Percentiles rank a stretch among this genome's conserved stretches.
These are phyloP conservation scores for Corymbia maculata DNA, from an alignment of 345 rosid species.

Conservation along the genomic window DNA sequence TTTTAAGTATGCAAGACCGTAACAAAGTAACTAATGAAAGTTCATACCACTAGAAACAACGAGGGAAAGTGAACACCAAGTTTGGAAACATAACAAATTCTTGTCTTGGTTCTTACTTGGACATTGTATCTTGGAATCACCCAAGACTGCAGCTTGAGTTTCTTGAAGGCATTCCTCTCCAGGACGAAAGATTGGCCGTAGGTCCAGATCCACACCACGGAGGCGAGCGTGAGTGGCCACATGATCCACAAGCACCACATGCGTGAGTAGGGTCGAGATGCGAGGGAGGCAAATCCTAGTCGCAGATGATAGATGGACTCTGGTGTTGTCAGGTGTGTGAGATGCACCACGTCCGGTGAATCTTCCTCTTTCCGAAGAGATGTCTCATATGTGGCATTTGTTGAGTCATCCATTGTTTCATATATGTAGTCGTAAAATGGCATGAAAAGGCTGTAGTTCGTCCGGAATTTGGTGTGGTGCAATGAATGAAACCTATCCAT, in stretches of 20 bases:
- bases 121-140: constrained; percentile 25
- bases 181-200: constrained; percentile 9
- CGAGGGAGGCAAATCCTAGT: constrained; percentile 29
- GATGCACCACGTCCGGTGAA: constrained; percentile 18
- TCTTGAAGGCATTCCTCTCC: constrained; percentile 18
- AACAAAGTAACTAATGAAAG: not conserved
- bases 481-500: constrained; percentile 44
- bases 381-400: constrained; percentile 21
- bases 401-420: constrained; percentile 28
- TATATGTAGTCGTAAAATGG: constrained; percentile 53
- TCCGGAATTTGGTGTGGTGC: constrained; percentile 61
- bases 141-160: constrained; percentile 31
- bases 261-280: constrained; percentile 20
- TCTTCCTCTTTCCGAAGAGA: constrained; percentile 19
- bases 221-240: constrained; percentile 23
- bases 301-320: constrained; percentile 36
- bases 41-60: not conserved
- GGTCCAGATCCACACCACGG: constrained; percentile 6
- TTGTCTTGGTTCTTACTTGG: constrained; percentile 11
- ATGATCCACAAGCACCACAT: constrained; percentile 8
- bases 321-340: constrained; percentile 27
- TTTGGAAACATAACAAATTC: not conserved
- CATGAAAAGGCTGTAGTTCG: constrained; percentile 60
- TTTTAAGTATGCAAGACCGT: not conserved
- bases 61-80: not conserved